These are phyloP conservation scores for Rhizopus stolonifer DNA, from an alignment of 371 early-diverging fungal genomes.

Conservation along the genomic window DNA sequence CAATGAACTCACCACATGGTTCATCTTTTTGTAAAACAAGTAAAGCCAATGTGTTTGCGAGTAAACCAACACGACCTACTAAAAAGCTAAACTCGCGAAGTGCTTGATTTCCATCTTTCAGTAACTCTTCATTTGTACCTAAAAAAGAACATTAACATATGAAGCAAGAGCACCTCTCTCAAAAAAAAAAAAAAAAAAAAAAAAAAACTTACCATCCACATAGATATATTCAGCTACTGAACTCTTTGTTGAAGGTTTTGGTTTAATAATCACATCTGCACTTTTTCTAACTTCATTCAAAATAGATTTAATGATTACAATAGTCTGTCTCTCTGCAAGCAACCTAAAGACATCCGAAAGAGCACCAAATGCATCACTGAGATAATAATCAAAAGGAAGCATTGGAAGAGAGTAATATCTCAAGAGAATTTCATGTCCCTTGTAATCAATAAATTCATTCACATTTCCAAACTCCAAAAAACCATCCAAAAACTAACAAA, in stretches of 20 bases:
- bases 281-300: slow-evolving; percentile 46
- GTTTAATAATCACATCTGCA: slow-evolving; percentile 38
- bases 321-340: slow-evolving; percentile 62
- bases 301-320: slow-evolving; percentile 41
- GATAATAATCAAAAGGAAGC: slow-evolving; percentile 76
- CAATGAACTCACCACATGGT: slow-evolving; percentile 10
- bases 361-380: slow-evolving; percentile 63
- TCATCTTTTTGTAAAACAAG: slow-evolving; percentile 16
- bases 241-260: slow-evolving; percentile 24
- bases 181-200: background rate
- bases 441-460: slow-evolving; percentile 69
- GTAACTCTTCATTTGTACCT: slow-evolving; percentile 3
- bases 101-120: slow-evolving; percentile 9
- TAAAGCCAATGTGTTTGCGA: slow-evolving; percentile 18
- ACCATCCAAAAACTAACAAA: slow-evolving; percentile 76
- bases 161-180: background rate
- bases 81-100: slow-evolving; percentile 19
- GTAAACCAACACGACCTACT: slow-evolving; percentile 22
- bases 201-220: slow-evolving; percentile 34
- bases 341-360: slow-evolving; percentile 72
- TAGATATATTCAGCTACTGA: slow-evolving; percentile 48
- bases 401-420: slow-evolving; percentile 67
- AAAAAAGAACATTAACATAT: background rate
- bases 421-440: slow-evolving; percentile 65
- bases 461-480: slow-evolving; percentile 73